phyloP scores from a whole-genome alignment of 2,329 filamentous ascomycete genomes.

The Dactylonectria macrodidyma region DNA sequence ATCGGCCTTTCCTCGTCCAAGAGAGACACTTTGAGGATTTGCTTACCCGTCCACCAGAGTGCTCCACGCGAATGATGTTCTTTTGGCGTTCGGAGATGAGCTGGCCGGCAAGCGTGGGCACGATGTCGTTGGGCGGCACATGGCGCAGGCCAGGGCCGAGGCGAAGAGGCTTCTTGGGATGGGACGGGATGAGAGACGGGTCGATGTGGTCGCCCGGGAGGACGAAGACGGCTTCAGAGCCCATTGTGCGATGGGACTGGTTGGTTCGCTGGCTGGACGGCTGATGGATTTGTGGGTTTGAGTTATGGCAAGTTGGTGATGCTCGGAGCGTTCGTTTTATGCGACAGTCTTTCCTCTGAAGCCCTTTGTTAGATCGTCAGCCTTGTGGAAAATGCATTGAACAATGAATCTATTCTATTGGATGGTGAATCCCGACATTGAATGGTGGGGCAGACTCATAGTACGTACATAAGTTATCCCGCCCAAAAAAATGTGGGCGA shows the following conservation, averaged over 20 bases:
- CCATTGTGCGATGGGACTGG: constrained; percentile 59
- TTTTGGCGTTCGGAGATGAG: constrained; percentile 79
- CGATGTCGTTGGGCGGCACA: constrained; percentile 81
- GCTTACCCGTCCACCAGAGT: constrained; percentile 75
- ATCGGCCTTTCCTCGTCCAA: constrained; percentile 24
- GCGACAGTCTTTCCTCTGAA: constrained; percentile 30
- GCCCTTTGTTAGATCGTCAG: constrained; percentile 11
- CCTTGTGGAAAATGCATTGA: constrained; percentile 25
- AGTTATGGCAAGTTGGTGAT: not conserved
- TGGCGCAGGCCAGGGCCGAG: constrained; percentile 89
- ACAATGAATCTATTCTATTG: too few relatives aligned
- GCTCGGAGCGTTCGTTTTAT: constrained; percentile 28
- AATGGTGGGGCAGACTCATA: constrained; percentile 14
- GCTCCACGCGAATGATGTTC: constrained; percentile 85
- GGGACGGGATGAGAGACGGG: constrained; percentile 74
- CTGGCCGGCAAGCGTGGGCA: constrained; percentile 77
- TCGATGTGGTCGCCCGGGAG: constrained; percentile 87
- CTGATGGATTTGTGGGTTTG: not conserved
- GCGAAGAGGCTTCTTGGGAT: constrained; percentile 79
- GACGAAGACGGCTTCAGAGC: constrained; percentile 73
- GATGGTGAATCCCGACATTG: not conserved
- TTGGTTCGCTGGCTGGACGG: constrained; percentile 6
- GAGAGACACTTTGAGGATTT: not conserved
- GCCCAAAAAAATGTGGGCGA: constrained; percentile 40
- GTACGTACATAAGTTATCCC: constrained; percentile 36